Base-by-base conservation (phyloP, 2,329 filamentous ascomycete species). In the Clonostachys sp. region DNA sequence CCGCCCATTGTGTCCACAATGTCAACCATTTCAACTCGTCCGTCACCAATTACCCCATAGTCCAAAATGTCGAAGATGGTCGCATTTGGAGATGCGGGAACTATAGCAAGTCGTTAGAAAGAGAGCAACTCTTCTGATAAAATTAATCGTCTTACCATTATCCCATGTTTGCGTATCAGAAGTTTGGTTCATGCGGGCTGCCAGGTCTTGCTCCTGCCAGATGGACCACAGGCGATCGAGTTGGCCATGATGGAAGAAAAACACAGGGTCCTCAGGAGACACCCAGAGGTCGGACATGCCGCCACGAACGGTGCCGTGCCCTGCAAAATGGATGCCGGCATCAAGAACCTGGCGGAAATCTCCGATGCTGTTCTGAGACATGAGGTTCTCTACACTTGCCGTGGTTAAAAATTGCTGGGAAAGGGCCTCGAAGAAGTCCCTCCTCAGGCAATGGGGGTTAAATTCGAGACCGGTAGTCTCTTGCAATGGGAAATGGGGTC, bases 371-470 rank as follows among this genome's bases (percentile, higher is more conserved):
- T 30, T 30, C 24, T 30, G 24, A 30, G 24, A 30, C 24, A 30
- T 30, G 8, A 30, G 24, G 3, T 30, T 30, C 8, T 30, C 24
- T 2, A 30, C 8, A 30, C 24, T 30, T 30, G 24, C 24, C 8
- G 24, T 30, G 8, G 8, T 30, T 30, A 30, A 30, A 8, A 30
- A 30, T 30, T 30, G 24, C 24, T 30, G 24, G 24, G 24, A 30
- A 5, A 30, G 5, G 7, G 24, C 8, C 24, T 30, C 24, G 5
- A 9, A 8, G 24, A 67, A 45, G n/a, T 68, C 70, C 1, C 69
- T 63, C 46, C 64, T 64, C 34, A 74, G 53, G 51, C 70, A 70
- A 40, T 71, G 69, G 2, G 71, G 71, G 54, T 74, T 73, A 49
- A 68, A 70, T 9, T 60, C 56, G 6, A 61, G 60, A 5, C 59